These are phyloP conservation scores for Hippophae tibetana DNA, from an alignment of 306 rosid species.

Conservation along the genomic window DNA sequence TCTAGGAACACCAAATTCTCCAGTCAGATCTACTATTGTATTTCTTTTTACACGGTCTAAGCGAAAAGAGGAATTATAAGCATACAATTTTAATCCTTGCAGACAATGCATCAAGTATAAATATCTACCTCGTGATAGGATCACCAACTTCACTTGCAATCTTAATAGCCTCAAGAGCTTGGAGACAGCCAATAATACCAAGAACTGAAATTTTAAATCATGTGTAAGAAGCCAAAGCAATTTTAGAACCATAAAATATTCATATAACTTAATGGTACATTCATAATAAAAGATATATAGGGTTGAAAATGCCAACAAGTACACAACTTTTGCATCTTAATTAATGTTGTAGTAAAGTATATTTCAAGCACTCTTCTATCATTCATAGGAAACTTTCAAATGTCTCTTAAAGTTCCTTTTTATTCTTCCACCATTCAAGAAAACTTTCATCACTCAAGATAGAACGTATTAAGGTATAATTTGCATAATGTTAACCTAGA, in stretches of 20 bases:
- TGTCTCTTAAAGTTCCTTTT: neutral
- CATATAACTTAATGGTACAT: neutral
- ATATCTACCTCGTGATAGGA: slow-evolving; percentile 84
- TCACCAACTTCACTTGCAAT: slow-evolving; percentile 81
- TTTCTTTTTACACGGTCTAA: too few relatives aligned
- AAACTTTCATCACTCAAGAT: neutral
- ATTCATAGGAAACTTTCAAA: neutral
- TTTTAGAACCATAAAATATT: too few relatives aligned
- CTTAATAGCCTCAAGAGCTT: slow-evolving; percentile 96
- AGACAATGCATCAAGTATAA: slow-evolving; percentile 79
- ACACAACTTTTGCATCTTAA: neutral
- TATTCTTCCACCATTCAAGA: neutral
- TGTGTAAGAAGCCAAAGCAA: too few relatives aligned
- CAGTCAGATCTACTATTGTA: too few relatives aligned
- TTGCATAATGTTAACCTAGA: neutral
- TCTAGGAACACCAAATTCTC: too few relatives aligned
- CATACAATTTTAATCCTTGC: slow-evolving; percentile 72
- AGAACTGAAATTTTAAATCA: slow-evolving; percentile 56
- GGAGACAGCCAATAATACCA: slow-evolving; percentile 91
- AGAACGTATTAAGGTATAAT: neutral
- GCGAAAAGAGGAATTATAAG: neutral
- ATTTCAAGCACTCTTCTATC: too few relatives aligned
- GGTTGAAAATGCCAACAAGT: neutral
- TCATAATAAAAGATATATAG: neutral
- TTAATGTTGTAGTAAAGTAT: neutral